Evolutionary conservation across 78 protist species (phyloP), one percentile per base, ranked within the genome.

Genomic region (Chrysochromulina tobinii): DNA sequence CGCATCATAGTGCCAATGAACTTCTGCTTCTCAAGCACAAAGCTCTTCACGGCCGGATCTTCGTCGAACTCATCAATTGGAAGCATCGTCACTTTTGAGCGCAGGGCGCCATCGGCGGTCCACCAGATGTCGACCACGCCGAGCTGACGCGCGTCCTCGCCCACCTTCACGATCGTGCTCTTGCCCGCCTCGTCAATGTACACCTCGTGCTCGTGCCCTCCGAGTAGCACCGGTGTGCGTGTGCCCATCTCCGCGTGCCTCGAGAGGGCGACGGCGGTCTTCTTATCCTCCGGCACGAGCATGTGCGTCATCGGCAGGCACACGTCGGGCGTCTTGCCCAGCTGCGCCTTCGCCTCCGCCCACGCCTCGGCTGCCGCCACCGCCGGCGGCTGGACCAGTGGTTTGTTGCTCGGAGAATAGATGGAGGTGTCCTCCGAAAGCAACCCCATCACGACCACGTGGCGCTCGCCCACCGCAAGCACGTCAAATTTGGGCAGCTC

Each of bases 131-230:
- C 83, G 25, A 50, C 83, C 25, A 73, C 25, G 83, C 55, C 83
- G n/a, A 73, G 12, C 8, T 21, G 54, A 21, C 2, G 55, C 17
- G 83, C 83, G 57, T 73, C 57, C 25, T 3, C 2, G 55, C 83
- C 83, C 23, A 17, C 17, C 83, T 73, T 73, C 25, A 73, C 25
- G 12, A 59, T 14, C 48, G 25, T 8, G 23, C 48, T 23, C 48
- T 14, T 7, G 27, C 55, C 83, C 8, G 1, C n/a, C 21, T 21
- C 3, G 21, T 38, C 57, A 57, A 50, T 4, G 83, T 17, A 15
- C 15, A 38, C 18, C 25, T 73, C 83, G 83, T 73, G 83, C 25
- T 73, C 83, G 57, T 73, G 83, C 51, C 83, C 83, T 20, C 55
- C 83, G 9, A 73, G 83, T 1, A 73, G 17, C n/a, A 27, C 0